Conservation (phyloP, 768 basidiomycete genomes). For the Clitopilus passeckerianus region DNA sequence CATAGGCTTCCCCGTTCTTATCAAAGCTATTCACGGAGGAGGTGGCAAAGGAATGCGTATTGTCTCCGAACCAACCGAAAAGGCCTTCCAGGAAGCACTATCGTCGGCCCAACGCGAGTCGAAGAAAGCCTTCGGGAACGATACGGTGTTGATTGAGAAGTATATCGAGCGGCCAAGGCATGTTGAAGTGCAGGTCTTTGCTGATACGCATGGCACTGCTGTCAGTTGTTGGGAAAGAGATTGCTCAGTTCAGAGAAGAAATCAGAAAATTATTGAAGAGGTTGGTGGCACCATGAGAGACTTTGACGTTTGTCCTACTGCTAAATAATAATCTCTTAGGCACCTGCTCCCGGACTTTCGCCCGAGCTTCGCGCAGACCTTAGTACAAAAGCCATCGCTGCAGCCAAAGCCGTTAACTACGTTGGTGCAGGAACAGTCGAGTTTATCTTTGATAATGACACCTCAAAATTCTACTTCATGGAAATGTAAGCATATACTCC, state of each 20-base stretch:
- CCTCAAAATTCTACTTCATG: conserved; percentile 88
- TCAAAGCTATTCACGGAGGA: conserved; percentile 95
- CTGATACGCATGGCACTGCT: conserved; percentile 71
- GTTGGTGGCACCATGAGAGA: conserved; percentile 23
- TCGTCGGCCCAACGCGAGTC: conserved; percentile 89
- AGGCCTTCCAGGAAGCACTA: conserved; percentile 75
- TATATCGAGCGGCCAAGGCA: conserved; percentile 86
- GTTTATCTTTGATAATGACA: conserved; percentile 94
- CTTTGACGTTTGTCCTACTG: neutral
- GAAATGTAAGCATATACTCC: conserved; percentile 64
- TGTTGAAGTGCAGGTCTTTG: conserved; percentile 94
- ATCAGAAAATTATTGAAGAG: conserved; percentile 96
- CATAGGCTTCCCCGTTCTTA: conserved; percentile 82
- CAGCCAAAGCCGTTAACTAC: conserved; percentile 90
- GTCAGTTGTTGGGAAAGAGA: conserved; percentile 97
- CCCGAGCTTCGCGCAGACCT: conserved; percentile 76
- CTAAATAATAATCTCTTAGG: conserved; percentile 33
- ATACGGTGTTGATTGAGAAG: conserved; percentile 83
- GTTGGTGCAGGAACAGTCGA: conserved; percentile 94
- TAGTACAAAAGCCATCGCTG: conserved; percentile 83
- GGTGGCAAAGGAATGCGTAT: conserved; percentile 96
- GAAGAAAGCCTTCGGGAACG: conserved; percentile 81
- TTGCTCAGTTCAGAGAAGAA: conserved; percentile 86
- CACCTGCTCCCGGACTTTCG: conserved; percentile 86
- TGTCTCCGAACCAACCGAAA: conserved; percentile 49